Evolutionary conservation across 2,329 filamentous ascomycete species (phyloP).

Genomic region (Ceratocystiopsis minuta): DNA sequence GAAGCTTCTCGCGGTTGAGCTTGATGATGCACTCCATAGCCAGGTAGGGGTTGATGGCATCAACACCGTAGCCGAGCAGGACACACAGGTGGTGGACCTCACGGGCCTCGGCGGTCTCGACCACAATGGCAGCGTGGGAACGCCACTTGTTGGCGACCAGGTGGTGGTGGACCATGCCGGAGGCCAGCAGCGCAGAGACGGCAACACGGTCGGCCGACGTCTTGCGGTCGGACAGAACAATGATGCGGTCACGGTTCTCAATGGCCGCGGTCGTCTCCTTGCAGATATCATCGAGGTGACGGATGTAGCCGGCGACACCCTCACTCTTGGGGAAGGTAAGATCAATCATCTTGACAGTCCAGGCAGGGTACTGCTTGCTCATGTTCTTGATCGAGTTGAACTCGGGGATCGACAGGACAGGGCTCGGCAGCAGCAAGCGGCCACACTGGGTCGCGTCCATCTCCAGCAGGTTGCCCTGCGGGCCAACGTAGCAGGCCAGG

Average conservation of each 20-base stretch:
- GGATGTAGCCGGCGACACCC: constrained; percentile 68
- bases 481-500: constrained; percentile 85
- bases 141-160: constrained; percentile 92
- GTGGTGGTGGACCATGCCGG: constrained; percentile 88
- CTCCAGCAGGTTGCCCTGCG: constrained; percentile 85
- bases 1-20: constrained; percentile 82
- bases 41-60: constrained; percentile 87
- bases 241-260: constrained; percentile 64
- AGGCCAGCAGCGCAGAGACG: constrained; percentile 73
- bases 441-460: constrained; percentile 85
- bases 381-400: constrained; percentile 79
- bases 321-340: constrained; percentile 81
- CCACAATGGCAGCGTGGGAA: constrained; percentile 67
- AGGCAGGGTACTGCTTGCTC: constrained; percentile 50
- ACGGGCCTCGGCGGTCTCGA: constrained; percentile 88
- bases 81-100: constrained; percentile 99
- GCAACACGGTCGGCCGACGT: constrained; percentile 67
- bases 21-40: constrained; percentile 94
- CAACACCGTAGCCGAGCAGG: constrained; percentile 85
- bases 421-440: constrained; percentile 70
- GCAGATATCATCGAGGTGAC: constrained; percentile 77
- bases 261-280: constrained; percentile 70
- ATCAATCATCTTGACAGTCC: constrained; percentile 55
- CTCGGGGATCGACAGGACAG: constrained; percentile 74
- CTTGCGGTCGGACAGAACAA: constrained; percentile 77